A percentile compares a stretch with the other conserved stretches of the same genome.
These are phyloP conservation scores for Ormosia semicastrata DNA, from an alignment of 306 rosid genomes.

Conservation along the genomic window DNA sequence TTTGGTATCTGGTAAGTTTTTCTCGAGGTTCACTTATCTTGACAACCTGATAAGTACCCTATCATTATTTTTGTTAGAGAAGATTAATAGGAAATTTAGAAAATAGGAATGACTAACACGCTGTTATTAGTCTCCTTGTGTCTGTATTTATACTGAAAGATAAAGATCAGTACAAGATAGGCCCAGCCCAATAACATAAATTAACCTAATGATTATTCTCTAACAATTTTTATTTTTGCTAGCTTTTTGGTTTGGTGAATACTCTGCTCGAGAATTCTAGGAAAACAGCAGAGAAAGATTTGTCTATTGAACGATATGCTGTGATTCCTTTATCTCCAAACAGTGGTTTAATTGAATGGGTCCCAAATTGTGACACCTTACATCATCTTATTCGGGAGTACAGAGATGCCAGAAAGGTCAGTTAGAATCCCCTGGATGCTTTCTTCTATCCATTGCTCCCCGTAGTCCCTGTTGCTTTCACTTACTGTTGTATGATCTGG, in stretches of 20 bases:
- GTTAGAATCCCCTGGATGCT: slow-evolving; percentile 21
- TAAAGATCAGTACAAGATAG: too few relatives aligned
- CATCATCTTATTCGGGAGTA: slow-evolving; percentile 88
- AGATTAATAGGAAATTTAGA: too few relatives aligned
- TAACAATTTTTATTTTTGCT: slow-evolving; percentile 7
- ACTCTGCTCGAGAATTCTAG: slow-evolving; percentile 85
- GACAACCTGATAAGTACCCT: slow-evolving; percentile 13
- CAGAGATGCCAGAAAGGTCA: slow-evolving; percentile 93
- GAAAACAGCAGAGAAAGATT: slow-evolving; percentile 83
- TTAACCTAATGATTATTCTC: too few relatives aligned
- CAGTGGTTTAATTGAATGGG: slow-evolving; percentile 98
- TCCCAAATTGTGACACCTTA: slow-evolving; percentile 93
- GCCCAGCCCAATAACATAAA: too few relatives aligned
- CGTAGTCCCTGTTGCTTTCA: not conserved
- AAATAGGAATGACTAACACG: too few relatives aligned
- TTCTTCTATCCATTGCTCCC: not conserved
- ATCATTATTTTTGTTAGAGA: slow-evolving; percentile 39
- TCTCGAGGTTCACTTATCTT: not conserved
- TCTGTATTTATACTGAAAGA: too few relatives aligned
- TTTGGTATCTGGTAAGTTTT: not conserved
- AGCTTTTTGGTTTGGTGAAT: slow-evolving; percentile 99
- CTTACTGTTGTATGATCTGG: not conserved
- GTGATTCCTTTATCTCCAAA: slow-evolving; percentile 96
- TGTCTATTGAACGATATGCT: slow-evolving; percentile 76
- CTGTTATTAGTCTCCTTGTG: too few relatives aligned